Evolutionary conservation across 163 green algal genomes (phyloP).

Genomic region (Scenedesmus sp.): DNA sequence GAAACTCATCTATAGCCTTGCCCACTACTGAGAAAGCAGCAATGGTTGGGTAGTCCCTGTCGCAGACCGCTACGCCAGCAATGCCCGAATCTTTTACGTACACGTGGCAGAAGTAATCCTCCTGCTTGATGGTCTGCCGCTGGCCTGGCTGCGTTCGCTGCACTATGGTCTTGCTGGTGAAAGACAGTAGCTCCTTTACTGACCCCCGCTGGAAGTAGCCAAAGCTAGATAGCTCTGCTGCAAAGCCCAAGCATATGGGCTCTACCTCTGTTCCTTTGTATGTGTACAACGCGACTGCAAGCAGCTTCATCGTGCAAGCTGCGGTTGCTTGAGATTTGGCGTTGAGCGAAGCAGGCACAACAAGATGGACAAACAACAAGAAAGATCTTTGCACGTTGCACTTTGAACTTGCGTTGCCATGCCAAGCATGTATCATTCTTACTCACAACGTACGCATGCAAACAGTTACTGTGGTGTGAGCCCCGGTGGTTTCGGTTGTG

Average conservation of each 20-base stretch:
- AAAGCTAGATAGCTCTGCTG: constrained; percentile 93
- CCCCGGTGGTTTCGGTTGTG: not conserved
- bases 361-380: not conserved
- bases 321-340: constrained; percentile 15
- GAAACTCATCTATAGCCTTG: constrained; percentile 63
- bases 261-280: constrained; percentile 85
- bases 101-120: constrained; percentile 97
- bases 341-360: not conserved
- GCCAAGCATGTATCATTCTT: not conserved
- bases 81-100: constrained; percentile 91
- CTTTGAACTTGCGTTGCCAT: not conserved
- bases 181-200: constrained; percentile 96
- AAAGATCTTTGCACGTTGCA: not conserved
- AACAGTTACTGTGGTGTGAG: constrained; percentile 1
- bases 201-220: constrained; percentile 96
- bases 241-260: constrained; percentile 86
- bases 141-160: constrained; percentile 88
- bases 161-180: constrained; percentile 93
- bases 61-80: constrained; percentile 92
- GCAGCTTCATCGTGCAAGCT: constrained; percentile 71
- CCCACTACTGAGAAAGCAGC: constrained; percentile 96
- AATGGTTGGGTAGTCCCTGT: constrained; percentile 93
- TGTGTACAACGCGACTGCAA: constrained; percentile 83
- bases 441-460: not conserved
- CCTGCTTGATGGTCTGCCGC: constrained; percentile 93